phyloP scores from a whole-genome alignment of 352 stramenopile genomes.

The Phytophthora megakarya region DNA sequence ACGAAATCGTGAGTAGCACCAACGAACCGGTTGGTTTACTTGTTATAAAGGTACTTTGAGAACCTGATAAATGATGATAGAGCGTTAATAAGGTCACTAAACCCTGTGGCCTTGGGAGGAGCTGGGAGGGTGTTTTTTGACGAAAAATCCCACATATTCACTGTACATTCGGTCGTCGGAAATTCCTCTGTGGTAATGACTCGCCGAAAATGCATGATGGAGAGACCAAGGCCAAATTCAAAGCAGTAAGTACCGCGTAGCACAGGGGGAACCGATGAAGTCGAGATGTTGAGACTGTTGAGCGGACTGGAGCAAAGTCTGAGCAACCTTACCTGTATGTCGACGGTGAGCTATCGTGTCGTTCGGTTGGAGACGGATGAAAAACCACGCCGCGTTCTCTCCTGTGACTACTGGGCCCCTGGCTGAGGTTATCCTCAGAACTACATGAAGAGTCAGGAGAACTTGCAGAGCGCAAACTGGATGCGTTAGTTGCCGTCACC shows the following conservation, averaged over 20 bases:
- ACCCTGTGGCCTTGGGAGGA: background rate
- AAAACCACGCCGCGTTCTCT: background rate
- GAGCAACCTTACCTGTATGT: constrained; percentile 17
- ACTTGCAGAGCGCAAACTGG: too few relatives aligned
- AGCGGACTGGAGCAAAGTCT: constrained; percentile 12
- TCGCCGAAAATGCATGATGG: constrained; percentile 18
- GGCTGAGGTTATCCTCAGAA: background rate
- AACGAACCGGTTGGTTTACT: constrained; percentile 7
- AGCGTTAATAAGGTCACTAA: background rate
- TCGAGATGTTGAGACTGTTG: constrained; percentile 20
- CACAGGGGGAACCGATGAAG: constrained; percentile 6
- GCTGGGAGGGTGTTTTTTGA: background rate
- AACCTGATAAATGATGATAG: constrained; percentile 17
- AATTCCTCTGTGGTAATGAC: background rate
- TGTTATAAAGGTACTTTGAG: constrained; percentile 23
- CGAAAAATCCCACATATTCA: constrained; percentile 19
- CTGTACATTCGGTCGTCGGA: background rate
- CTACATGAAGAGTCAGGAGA: background rate
- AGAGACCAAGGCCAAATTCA: constrained; percentile 15
- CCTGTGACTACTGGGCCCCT: background rate
- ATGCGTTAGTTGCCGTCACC: too few relatives aligned
- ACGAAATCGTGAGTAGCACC: background rate
- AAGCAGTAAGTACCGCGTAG: constrained; percentile 6
- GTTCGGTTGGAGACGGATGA: constrained; percentile 5
- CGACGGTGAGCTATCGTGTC: background rate